Base-by-base conservation (phyloP, 257 asterid species). In the Nicotiana tomentosiformis region DNA sequence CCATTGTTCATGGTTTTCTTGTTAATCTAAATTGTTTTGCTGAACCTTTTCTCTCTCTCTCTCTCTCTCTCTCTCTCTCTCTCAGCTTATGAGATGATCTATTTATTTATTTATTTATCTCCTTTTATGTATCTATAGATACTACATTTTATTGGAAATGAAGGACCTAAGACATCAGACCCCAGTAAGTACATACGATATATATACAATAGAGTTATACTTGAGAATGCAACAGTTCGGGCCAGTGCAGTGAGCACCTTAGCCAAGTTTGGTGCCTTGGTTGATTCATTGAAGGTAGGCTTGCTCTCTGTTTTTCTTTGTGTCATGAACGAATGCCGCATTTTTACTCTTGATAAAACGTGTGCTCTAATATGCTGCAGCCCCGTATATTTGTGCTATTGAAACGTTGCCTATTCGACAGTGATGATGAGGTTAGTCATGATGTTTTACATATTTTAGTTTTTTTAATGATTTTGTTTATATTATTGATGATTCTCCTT, bases 191-290 rank as follows among this genome's bases (percentile, higher is more conserved):
- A 93, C 86, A 93, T 95, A 49, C 91, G 98, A 46, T 93, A 95
- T 86, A 95, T 95, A 26, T 95, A 95, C 89, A 95, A 95, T 70
- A 88, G 98, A 43, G 94, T 95, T 84, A 93, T 95, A 78, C 93
- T 95, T 79, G 98, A 95, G 85, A 95, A 95, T 86, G 97, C 98
- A 87, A 95, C 98, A 64, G 98, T 95, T 30, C 93, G 98, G 39
- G 98, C 98, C 79, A 92, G 98, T 56, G 98, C 98, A 16, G 98
- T 95, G 81, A 95, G 98, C 85, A 95, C 98, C 72, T 88, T 95
- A 88, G 97, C 98, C 66, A 95, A 95, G 81, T 93, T 93, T 87
- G 98, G 98, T 79, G 98, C 97, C 64, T 80, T 91, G 88, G 92
- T 95, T 88, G 98, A 95, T 84, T 87, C 94, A 16, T 82, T 95